Evolutionary conservation across 306 rosid genomes (phyloP).

Genomic region (Cucurbita moschata): DNA sequence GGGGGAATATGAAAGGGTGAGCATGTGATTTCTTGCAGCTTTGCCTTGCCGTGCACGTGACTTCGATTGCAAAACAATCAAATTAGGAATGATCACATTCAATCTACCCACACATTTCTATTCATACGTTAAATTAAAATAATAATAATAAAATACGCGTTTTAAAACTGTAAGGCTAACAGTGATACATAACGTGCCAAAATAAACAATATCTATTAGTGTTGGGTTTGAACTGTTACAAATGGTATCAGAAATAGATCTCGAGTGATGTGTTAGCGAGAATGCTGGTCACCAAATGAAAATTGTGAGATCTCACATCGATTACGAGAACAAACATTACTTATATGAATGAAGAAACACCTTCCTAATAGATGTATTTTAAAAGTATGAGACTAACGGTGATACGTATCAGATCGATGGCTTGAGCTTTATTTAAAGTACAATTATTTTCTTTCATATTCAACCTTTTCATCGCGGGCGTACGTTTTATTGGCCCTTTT

Average conservation of each 20-base stretch:
- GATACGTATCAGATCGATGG: no score
- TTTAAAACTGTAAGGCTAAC: no score
- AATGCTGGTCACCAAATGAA: accelerated
- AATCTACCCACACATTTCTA: not conserved
- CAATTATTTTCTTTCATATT: not conserved
- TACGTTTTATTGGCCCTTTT: not conserved
- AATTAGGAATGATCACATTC: not conserved
- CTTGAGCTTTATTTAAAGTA: no score
- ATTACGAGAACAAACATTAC: no score
- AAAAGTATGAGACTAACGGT: no score
- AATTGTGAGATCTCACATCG: no score
- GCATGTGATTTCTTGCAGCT: not conserved
- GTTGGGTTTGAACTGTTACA: accelerated
- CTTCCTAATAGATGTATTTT: no score
- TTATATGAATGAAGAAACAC: no score
- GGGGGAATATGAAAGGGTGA: not conserved
- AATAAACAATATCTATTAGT: no score
- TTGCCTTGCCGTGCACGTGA: slow-evolving; percentile 13
- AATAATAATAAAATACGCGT: not conserved
- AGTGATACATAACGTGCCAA: no score
- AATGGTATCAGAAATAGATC: no score
- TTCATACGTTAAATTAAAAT: not conserved
- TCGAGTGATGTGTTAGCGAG: no score
- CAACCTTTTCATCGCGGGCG: not conserved
- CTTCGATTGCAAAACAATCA: slow-evolving; percentile 2